Evolutionary conservation across 768 basidiomycete genomes (phyloP).

Genomic region (Termitomyces sp.): DNA sequence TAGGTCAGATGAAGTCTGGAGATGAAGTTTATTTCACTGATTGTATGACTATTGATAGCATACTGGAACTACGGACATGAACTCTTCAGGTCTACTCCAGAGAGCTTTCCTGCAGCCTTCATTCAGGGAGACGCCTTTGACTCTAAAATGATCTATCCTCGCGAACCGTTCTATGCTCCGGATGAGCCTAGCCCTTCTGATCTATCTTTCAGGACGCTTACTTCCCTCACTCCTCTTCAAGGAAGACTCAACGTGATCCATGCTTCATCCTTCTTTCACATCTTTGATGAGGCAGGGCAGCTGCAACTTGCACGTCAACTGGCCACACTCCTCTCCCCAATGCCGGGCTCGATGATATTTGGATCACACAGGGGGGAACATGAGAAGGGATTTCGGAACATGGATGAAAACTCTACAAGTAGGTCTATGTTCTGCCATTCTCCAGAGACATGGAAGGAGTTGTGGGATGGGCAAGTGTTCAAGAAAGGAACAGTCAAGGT

Average conservation of each 20-base stretch:
- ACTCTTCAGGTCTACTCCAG: conserved; percentile 48
- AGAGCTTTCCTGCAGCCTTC: conserved; percentile 51
- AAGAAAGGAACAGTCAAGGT: conserved; percentile 15
- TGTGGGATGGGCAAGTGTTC: conserved; percentile 29
- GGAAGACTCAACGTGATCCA: conserved; percentile 45
- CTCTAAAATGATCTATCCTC: conserved; percentile 32
- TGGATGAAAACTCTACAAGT: conserved; percentile 5
- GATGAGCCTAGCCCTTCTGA: conserved; percentile 10
- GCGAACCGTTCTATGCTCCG: conserved; percentile 16
- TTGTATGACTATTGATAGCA: conserved; percentile 25
- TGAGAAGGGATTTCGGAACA: conserved; percentile 21
- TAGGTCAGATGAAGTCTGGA: conserved; percentile 24
- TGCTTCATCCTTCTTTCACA: conserved; percentile 47
- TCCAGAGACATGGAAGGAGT: conserved; percentile 22
- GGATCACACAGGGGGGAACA: conserved; percentile 28
- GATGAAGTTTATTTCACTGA: conserved; percentile 23
- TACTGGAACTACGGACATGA: conserved; percentile 62
- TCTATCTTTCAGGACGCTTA: conserved; percentile 17
- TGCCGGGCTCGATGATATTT: conserved; percentile 41
- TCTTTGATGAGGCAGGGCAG: conserved; percentile 39
- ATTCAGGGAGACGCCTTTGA: conserved; percentile 53
- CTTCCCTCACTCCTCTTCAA: conserved; percentile 25
- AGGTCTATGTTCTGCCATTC: conserved; percentile 28
- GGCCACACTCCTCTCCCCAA: conserved; percentile 34
- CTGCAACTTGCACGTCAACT: conserved; percentile 33